A percentile compares a stretch with the other conserved stretches of the same genome.
phyloP scores from a whole-genome alignment of 2,329 filamentous ascomycete genomes.

The Colletotrichum shisoi region DNA sequence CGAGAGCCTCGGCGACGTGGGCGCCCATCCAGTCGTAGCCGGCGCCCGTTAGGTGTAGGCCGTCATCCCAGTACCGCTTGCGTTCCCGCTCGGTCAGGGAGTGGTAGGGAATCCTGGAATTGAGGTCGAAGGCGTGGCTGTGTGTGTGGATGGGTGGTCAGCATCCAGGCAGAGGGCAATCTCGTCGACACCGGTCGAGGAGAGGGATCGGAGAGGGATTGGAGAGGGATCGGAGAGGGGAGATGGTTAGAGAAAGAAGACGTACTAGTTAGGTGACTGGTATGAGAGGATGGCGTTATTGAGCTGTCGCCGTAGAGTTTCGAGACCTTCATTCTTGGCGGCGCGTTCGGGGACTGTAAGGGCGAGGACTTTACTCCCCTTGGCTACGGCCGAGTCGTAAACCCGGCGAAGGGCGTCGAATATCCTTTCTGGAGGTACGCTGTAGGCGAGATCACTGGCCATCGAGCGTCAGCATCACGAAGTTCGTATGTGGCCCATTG shows the following conservation, averaged over 20 bases:
- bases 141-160: conserved; percentile 6
- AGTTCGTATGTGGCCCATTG: not conserved
- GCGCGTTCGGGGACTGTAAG: conserved; percentile 68
- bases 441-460: conserved; percentile 60
- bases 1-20: conserved; percentile 61
- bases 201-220: not conserved
- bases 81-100: conserved; percentile 57
- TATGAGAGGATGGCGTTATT: conserved; percentile 63
- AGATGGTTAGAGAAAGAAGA: conserved; percentile 25
- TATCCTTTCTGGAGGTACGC: conserved; percentile 52
- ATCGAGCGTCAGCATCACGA: conserved; percentile 3
- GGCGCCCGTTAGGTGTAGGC: conserved; percentile 63
- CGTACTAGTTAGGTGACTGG: conserved; percentile 62
- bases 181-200: too few species aligned
- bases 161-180: not conserved
- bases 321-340: conserved; percentile 44
- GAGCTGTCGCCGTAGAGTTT: conserved; percentile 53
- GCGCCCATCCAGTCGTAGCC: conserved; percentile 71
- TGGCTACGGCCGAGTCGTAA: conserved; percentile 60
- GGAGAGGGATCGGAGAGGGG: not conserved
- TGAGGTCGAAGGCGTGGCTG: conserved; percentile 66
- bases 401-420: conserved; percentile 57
- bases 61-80: conserved; percentile 66
- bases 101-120: conserved; percentile 62
- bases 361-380: conserved; percentile 65